Conservation (phyloP, 345 rosid genomes). For the Nasturtium officinale region DNA sequence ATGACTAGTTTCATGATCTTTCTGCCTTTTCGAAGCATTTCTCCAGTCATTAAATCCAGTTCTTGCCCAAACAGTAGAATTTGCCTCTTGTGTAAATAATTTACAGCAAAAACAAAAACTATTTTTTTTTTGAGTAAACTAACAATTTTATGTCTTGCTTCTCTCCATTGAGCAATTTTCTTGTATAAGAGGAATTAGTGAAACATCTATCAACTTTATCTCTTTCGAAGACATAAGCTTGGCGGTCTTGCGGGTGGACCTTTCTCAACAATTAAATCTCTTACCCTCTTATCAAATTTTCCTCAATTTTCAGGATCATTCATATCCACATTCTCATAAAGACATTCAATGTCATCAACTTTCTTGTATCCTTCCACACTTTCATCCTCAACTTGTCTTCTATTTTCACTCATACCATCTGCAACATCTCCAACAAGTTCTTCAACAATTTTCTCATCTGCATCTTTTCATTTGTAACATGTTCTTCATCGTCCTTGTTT, state of each 20-base stretch:
- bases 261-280: slow-evolving; percentile 15
- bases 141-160: neutral
- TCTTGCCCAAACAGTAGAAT: neutral
- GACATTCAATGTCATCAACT: neutral
- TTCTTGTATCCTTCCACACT: neutral
- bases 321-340: slow-evolving; percentile 5
- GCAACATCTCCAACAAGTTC: neutral
- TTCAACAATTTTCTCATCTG: neutral
- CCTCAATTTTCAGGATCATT: neutral
- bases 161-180: neutral
- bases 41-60: neutral
- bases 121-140: neutral
- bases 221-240: neutral
- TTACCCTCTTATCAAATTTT: neutral
- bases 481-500: neutral
- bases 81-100: too few relatives aligned
- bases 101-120: slow-evolving; percentile 19
- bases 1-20: neutral
- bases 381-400: neutral
- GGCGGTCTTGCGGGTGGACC: neutral
- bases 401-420: neutral
- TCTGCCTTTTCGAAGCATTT: neutral
- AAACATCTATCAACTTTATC: neutral
- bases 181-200: neutral
- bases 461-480: neutral